Evolutionary conservation across 306 rosid genomes (phyloP).

Genomic region (Erythrophleum fordii): DNA sequence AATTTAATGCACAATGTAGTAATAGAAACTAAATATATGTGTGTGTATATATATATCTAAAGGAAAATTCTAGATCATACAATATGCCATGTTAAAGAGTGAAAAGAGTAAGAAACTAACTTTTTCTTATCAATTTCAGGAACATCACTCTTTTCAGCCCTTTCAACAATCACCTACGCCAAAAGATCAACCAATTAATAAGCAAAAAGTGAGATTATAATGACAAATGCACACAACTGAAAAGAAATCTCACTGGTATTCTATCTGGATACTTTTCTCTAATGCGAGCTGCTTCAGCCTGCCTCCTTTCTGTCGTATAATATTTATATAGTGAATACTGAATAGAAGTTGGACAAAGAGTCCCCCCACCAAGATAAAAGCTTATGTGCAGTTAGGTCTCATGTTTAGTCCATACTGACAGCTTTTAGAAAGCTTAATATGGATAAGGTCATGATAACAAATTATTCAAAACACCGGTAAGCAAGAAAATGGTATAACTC

Average conservation of each 20-base stretch:
- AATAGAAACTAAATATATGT: neutral
- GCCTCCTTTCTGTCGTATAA: constrained; percentile 60
- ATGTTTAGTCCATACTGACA: neutral
- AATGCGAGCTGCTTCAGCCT: constrained; percentile 68
- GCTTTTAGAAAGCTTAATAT: constrained; percentile 1
- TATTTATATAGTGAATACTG: neutral
- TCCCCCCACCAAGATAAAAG: too few species aligned
- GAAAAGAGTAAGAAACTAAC: constrained; percentile 41
- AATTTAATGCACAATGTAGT: neutral
- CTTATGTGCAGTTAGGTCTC: neutral
- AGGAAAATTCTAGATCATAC: neutral
- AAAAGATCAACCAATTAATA: constrained; percentile 4
- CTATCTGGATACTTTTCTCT: constrained; percentile 75
- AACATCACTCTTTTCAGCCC: constrained; percentile 68
- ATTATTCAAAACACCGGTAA: neutral
- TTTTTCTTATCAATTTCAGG: constrained; percentile 73
- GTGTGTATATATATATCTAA: too few species aligned
- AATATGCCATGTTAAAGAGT: neutral
- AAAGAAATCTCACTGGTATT: constrained; percentile 61
- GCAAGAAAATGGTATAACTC: neutral
- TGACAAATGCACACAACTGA: constrained; percentile 1
- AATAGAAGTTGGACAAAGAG: neutral
- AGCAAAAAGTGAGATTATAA: neutral
- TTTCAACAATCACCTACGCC: constrained; percentile 73
- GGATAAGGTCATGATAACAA: neutral